A percentile compares a stretch with the other conserved stretches of the same genome.
These are phyloP conservation scores for Candida odintsovae DNA, from an alignment of 805 yeast species.

Conservation along the genomic window DNA sequence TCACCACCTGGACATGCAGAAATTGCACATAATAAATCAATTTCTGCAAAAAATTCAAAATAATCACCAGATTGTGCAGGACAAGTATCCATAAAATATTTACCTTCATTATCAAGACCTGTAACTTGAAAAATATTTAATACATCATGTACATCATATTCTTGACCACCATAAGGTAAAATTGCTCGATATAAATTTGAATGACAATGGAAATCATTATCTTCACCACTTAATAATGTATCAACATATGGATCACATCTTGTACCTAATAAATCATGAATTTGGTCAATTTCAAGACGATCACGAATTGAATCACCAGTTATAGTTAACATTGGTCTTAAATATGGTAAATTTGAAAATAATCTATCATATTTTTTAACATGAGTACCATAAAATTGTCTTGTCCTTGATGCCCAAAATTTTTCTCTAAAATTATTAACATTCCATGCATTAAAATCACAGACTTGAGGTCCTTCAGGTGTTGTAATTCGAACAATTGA, in stretches of 20 bases:
- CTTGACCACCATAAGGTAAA: slow-evolving; percentile 54
- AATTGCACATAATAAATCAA: slow-evolving; percentile 56
- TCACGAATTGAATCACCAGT: slow-evolving; percentile 56
- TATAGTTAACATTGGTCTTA: slow-evolving; percentile 59
- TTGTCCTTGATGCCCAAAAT: slow-evolving; percentile 65
- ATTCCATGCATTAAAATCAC: slow-evolving; percentile 64
- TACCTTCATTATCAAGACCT: slow-evolving; percentile 59
- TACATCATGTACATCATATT: slow-evolving; percentile 64
- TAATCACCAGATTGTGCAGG: slow-evolving; percentile 56
- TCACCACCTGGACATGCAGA: slow-evolving; percentile 72
- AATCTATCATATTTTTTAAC: slow-evolving; percentile 55
- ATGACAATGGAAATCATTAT: slow-evolving; percentile 63
- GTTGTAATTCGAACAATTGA: slow-evolving; percentile 54
- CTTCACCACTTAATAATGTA: slow-evolving; percentile 56
- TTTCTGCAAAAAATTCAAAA: slow-evolving; percentile 64
- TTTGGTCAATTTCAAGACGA: slow-evolving; percentile 56
- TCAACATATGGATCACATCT: slow-evolving; percentile 69
- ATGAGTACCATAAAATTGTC: slow-evolving; percentile 61
- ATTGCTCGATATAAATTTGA: slow-evolving; percentile 57
- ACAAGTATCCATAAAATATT: slow-evolving; percentile 65
- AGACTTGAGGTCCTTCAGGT: slow-evolving; percentile 68
- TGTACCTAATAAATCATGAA: slow-evolving; percentile 63
- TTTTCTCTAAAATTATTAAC: slow-evolving; percentile 55
- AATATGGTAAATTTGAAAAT: slow-evolving; percentile 62
- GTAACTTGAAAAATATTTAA: slow-evolving; percentile 66